Evolutionary conservation across 2,329 filamentous ascomycete species (phyloP).

Genomic region (Paracoccidioides lutzii): DNA sequence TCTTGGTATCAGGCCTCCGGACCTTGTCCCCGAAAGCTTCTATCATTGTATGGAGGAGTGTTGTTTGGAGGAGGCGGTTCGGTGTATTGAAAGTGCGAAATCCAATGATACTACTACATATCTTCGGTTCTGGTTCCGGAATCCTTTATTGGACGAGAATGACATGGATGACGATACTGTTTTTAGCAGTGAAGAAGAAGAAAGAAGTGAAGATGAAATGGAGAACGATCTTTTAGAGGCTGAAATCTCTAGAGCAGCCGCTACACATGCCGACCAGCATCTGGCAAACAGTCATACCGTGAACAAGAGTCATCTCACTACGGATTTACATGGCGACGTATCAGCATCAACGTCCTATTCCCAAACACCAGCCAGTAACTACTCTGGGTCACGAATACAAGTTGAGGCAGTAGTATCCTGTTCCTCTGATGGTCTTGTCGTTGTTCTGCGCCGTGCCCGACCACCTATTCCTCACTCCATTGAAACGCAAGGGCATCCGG

Average conservation of each 20-base stretch:
- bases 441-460: slow-evolving; percentile 62
- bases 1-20: slow-evolving; percentile 55
- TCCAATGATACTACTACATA: slow-evolving; percentile 86
- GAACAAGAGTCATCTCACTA: too few relatives aligned
- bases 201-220: not conserved
- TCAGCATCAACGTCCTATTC: not conserved
- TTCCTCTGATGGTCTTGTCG: slow-evolving; percentile 75
- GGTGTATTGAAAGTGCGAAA: slow-evolving; percentile 72
- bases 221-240: not conserved
- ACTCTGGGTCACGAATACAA: slow-evolving; percentile 40
- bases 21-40: slow-evolving; percentile 65
- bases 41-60: slow-evolving; percentile 75
- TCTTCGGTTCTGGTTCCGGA: slow-evolving; percentile 70
- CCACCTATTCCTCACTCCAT: slow-evolving; percentile 46
- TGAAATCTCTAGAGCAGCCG: too few relatives aligned
- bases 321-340: not conserved
- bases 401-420: slow-evolving; percentile 85
- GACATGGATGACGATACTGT: slow-evolving; percentile 13
- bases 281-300: too few relatives aligned
- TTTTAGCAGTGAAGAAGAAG: not conserved
- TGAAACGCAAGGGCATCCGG: slow-evolving; percentile 30
- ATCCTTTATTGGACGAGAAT: slow-evolving; percentile 48
- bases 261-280: too few relatives aligned
- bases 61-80: slow-evolving; percentile 62
- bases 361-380: not conserved